Percentiles rank a stretch among this genome's conserved stretches.
These are phyloP conservation scores for Kurtzmaniella quercitrusa DNA, from an alignment of 1,139 yeast species.

Conservation along the genomic window DNA sequence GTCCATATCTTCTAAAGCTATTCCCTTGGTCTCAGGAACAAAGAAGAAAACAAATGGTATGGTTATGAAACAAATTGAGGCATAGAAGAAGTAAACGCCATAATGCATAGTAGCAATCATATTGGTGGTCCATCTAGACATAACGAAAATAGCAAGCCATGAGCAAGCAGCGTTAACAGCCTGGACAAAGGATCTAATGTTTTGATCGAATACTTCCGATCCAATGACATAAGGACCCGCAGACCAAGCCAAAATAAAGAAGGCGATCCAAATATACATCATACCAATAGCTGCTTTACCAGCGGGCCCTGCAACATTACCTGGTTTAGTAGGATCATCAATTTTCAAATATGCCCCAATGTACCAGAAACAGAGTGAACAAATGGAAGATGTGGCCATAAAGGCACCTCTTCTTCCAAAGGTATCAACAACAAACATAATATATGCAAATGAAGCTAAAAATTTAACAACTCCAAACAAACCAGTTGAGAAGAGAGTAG, in stretches of 20 bases:
- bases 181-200: constrained; percentile 39
- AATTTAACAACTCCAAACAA: constrained; percentile 42
- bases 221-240: constrained; percentile 45
- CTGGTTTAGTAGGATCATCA: constrained; percentile 35
- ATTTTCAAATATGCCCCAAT: constrained; percentile 38
- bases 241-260: constrained; percentile 41
- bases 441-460: constrained; percentile 33
- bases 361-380: constrained; percentile 41
- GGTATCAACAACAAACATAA: constrained; percentile 34
- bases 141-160: constrained; percentile 41
- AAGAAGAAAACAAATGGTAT: constrained; percentile 34
- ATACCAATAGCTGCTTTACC: constrained; percentile 41
- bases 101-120: constrained; percentile 38
- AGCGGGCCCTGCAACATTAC: constrained; percentile 36
- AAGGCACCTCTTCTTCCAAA: constrained; percentile 38
- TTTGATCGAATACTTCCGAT: constrained; percentile 39
- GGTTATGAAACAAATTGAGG: constrained; percentile 26
- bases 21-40: constrained; percentile 39
- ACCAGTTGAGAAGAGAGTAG: constrained; percentile 39
- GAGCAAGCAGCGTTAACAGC: constrained; percentile 41
- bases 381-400: constrained; percentile 33
- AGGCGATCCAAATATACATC: constrained; percentile 44
- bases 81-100: constrained; percentile 41
- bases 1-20: constrained; percentile 45
- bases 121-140: constrained; percentile 33